Base-by-base conservation (phyloP, 805 yeast species). In the Jamesozyma hellenica region DNA sequence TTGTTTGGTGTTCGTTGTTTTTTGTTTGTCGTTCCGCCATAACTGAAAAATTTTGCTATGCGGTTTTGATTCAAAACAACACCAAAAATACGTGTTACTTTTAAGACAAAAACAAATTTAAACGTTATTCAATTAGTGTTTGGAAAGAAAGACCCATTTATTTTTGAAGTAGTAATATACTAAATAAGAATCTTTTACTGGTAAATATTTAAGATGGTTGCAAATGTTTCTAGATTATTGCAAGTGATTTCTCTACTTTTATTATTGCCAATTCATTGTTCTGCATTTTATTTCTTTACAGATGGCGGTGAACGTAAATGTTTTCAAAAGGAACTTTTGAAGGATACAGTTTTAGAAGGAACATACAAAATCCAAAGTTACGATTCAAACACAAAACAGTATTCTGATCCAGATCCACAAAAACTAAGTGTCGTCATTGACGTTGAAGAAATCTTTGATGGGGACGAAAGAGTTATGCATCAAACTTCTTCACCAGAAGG, bases 401-500 rank as follows among this genome's bases (percentile, higher is more conserved):
- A 64, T 51, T 52, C 53, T 32, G 53, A 58, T 37, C 53, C 64
- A 5, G 54, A 61, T 38, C 42, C 52, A 9, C 58, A 65, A 35
- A 65, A 64, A 32, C 42, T 66, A 17, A 66, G 66, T 16, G 58
- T 68, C 13, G 51, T 63, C 15, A 56, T 68, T 34, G 71, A 67
- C 41, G 69, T 73, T 14, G 78, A 72, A 46, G 84, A 78, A 55
- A 79, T 84, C 8, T 82, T 82, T 49, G 88, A 82, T 60, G 79
- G 79, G 59, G 75, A 82, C 61, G 84, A 82, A 56, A 66, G 81
- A 50, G 88, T 82, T 40, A 82, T 77, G 21, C 74, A 75, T 44
- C 88, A 80, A 55, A 79, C 74, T 59, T 75, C 79, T 29, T 58
- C 73, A 8, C 74, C 85, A 31, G 61, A 63, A 31, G 86, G 87